These are phyloP conservation scores for Vigna unguiculata DNA, from an alignment of 306 rosid species.

Conservation along the genomic window DNA sequence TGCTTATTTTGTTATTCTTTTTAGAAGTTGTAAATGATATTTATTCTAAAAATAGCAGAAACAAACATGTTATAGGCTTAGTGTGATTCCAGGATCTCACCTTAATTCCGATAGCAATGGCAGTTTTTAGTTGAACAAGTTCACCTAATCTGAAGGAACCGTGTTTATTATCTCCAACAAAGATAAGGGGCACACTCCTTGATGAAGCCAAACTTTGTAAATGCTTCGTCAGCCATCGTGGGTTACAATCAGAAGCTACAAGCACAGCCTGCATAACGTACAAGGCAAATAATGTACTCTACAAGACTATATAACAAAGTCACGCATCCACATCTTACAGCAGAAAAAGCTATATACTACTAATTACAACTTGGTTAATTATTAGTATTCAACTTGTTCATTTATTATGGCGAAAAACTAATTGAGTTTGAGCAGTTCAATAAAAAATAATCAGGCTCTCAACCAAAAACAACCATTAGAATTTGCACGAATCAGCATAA, in stretches of 20 bases:
- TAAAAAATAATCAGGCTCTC: neutral
- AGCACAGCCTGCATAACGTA: slow-evolving; percentile 64
- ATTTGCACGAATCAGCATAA: neutral
- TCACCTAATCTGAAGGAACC: slow-evolving; percentile 84
- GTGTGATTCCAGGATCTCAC: slow-evolving; percentile 41
- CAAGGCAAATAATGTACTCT: slow-evolving; percentile 20
- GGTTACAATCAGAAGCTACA: slow-evolving; percentile 74
- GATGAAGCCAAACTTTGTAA: slow-evolving; percentile 74
- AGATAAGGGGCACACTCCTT: slow-evolving; percentile 69
- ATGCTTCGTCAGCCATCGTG: slow-evolving; percentile 84
- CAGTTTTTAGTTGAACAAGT: slow-evolving; percentile 76
- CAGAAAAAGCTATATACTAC: neutral
- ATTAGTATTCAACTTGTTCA: neutral
- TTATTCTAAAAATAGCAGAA: neutral
- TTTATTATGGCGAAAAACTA: slow-evolving; percentile 6
- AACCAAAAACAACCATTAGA: neutral
- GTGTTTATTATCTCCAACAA: slow-evolving; percentile 64
- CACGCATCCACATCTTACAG: neutral
- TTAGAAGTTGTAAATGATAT: neutral
- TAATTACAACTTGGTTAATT: neutral
- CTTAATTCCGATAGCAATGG: slow-evolving; percentile 88
- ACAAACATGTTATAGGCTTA: neutral
- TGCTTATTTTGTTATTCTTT: neutral
- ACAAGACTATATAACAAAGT: neutral
- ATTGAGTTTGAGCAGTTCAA: slow-evolving; percentile 16